A percentile compares a stretch with the other conserved stretches of the same genome.
Evolutionary conservation across 495 filamentous ascomycete species (phyloP).

Genomic region (Staphylotrichum longicolle): DNA sequence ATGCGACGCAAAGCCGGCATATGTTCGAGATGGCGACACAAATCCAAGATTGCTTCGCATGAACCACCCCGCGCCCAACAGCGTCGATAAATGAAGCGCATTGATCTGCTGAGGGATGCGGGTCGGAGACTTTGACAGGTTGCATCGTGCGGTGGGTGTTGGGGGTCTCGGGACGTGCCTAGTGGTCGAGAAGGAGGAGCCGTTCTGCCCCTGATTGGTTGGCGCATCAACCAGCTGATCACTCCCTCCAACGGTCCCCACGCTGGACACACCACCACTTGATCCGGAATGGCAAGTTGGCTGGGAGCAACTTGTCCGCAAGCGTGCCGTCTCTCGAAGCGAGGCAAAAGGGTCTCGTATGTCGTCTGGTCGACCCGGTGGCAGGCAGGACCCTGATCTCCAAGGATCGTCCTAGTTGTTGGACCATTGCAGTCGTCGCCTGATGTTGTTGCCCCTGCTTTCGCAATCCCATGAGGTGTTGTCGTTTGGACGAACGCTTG

Average conservation of each 20-base stretch:
- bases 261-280: conserved; percentile 20
- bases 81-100: conserved; percentile 4
- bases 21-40: conserved; percentile 1
- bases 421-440: background rate
- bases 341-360: too few species aligned
- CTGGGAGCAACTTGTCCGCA: background rate
- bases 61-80: background rate
- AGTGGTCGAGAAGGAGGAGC: conserved; percentile 26
- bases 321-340: conserved; percentile 1
- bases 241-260: conserved; percentile 17
- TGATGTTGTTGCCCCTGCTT: background rate
- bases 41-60: conserved; percentile 15
- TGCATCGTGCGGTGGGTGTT: conserved; percentile 11
- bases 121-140: conserved; percentile 32
- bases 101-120: conserved; percentile 22
- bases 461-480: background rate
- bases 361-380: too few species aligned
- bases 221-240: conserved; percentile 29
- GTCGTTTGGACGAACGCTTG: conserved; percentile 1
- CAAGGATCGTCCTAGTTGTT: conserved; percentile 3
- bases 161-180: conserved; percentile 34
- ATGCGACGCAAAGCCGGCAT: conserved; percentile 10
- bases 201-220: conserved; percentile 31
- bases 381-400: background rate
- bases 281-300: background rate